Evolutionary conservation across 257 asterid genomes (phyloP), one percentile per base, ranked within the genome.

Genomic region (Striga asiatica): DNA sequence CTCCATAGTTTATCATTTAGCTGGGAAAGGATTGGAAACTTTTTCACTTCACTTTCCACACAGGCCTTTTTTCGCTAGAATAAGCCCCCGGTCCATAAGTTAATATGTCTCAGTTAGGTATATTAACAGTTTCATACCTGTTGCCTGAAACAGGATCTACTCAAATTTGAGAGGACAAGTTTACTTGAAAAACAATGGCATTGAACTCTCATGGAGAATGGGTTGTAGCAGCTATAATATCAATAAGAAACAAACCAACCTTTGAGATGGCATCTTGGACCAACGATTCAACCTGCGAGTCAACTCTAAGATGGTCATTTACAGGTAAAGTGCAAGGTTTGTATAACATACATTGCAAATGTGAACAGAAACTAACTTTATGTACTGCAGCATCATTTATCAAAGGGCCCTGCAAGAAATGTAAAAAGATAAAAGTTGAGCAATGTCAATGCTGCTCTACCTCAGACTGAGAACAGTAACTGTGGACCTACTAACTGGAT

Each of bases 381-480:
- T 81, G 75, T 42, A 92, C 60, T 25, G 97, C 99, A 55, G 89
- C 88, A 61, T 85, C 95, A 69, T 92, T 92, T 53, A 92, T 88
- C 72, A 92, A 67, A 65, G 99, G 99, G 17, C 99, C 99, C 93
- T 88, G 79, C 56, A 65, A 29, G 54, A 38, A 54, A 60, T 37
- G 29, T 46, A 21, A n/a, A n/a, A 52, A 61, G 55, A 43, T 56
- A 23, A 54, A 58, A 14, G 20, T 38, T 61, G 69, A 52, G 50
- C 13, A 54, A 70, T 27, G 50, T 65, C 34, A 45, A 47, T 65
- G 29, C 51, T 54, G 35, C 22, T 50, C 45, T 54, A 55, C 43
- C 42, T 8, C 35, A 27, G 50, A 43, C 51, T 69, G 61, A 43
- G 35, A 68, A 60, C 70, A 62, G 65, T 2, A 67, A 64, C 37